A percentile compares a stretch with the other conserved stretches of the same genome.
These are phyloP conservation scores for Ganoderma lingzhi DNA, from an alignment of 1,284 basidiomycete species.

Conservation along the genomic window DNA sequence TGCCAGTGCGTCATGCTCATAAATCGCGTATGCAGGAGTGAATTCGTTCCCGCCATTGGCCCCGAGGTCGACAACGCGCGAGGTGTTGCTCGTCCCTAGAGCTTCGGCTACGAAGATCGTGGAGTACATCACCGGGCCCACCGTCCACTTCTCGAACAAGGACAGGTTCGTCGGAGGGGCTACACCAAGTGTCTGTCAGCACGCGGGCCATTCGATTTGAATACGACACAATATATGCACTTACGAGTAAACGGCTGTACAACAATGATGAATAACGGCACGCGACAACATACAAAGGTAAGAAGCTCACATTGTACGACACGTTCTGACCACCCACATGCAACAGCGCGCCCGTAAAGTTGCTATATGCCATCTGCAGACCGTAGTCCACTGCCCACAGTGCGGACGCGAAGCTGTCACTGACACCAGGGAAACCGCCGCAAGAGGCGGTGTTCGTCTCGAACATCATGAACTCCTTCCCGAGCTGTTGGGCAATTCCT, in stretches of 20 bases:
- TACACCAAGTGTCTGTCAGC: conserved; percentile 24
- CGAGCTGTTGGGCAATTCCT: conserved; percentile 48
- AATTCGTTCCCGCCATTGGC: conserved; percentile 56
- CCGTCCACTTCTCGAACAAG: conserved; percentile 64
- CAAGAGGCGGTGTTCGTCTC: conserved; percentile 87
- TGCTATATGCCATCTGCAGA: conserved; percentile 56
- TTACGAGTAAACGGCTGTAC: conserved; percentile 55
- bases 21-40: conserved; percentile 79
- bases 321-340: conserved; percentile 75
- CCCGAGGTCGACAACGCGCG: conserved; percentile 66
- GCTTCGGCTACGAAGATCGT: conserved; percentile 73
- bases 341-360: conserved; percentile 65
- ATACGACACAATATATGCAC: conserved; percentile 23
- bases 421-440: conserved; percentile 81
- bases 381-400: conserved; percentile 54
- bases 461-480: conserved; percentile 68
- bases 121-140: conserved; percentile 75
- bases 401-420: conserved; percentile 63
- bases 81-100: conserved; percentile 65
- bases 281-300: conserved; percentile 19
- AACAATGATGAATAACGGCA: conserved; percentile 5
- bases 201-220: not conserved
- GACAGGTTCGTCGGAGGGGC: conserved; percentile 71
- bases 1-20: conserved; percentile 63
- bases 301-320: conserved; percentile 65